phyloP scores from a whole-genome alignment of 805 yeast species.

The Candida qinlingensis region DNA sequence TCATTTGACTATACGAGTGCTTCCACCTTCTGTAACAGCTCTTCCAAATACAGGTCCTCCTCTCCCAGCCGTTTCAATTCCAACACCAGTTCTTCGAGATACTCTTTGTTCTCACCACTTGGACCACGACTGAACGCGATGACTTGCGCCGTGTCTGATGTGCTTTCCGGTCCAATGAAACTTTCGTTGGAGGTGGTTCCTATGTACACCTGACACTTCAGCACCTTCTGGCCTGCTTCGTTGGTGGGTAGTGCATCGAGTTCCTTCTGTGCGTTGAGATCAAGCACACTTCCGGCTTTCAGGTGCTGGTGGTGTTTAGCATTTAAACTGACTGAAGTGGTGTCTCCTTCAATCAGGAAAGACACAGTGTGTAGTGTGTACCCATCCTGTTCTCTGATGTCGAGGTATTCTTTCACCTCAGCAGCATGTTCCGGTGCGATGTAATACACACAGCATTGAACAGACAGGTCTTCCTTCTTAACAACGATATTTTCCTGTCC shows the following conservation, averaged over 20 bases:
- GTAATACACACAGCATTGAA: slow-evolving; percentile 83
- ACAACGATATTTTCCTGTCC: slow-evolving; percentile 16
- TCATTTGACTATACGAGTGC: neutral
- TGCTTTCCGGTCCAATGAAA: slow-evolving; percentile 76
- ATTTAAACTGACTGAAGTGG: neutral
- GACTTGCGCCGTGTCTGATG: slow-evolving; percentile 51
- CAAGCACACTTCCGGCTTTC: neutral
- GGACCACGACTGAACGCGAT: slow-evolving; percentile 64
- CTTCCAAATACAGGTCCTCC: slow-evolving; percentile 9
- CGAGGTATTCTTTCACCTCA: slow-evolving; percentile 64
- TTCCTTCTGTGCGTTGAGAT: neutral
- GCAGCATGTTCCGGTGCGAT: slow-evolving; percentile 59
- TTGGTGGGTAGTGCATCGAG: slow-evolving; percentile 24
- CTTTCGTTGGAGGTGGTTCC: slow-evolving; percentile 80
- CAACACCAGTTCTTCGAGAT: slow-evolving; percentile 48
- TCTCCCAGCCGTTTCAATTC: slow-evolving; percentile 36
- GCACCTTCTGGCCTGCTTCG: slow-evolving; percentile 30
- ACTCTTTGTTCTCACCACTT: slow-evolving; percentile 76
- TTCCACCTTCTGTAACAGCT: neutral
- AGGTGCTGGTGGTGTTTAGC: neutral
- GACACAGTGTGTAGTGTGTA: slow-evolving; percentile 50
- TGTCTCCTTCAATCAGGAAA: neutral
- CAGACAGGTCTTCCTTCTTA: slow-evolving; percentile 40
- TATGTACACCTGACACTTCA: slow-evolving; percentile 66
- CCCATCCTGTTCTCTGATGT: slow-evolving; percentile 85